These are phyloP conservation scores for Saussurea involucrata DNA, from an alignment of 129 eudicot genomes.

Conservation along the genomic window DNA sequence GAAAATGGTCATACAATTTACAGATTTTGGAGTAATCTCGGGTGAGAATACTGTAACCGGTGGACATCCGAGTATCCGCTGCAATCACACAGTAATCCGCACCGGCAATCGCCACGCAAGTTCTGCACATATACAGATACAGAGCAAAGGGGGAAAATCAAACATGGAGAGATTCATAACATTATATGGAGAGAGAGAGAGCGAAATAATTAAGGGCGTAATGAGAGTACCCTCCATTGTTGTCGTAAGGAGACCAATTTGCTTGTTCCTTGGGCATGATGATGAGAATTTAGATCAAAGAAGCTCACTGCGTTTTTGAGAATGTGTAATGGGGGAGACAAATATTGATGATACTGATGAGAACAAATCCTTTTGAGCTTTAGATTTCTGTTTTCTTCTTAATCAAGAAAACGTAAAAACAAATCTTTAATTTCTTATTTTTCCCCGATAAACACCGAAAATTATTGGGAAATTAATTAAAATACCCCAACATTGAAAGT, in stretches of 20 bases:
- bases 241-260: conserved; percentile 78
- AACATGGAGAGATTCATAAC: neutral
- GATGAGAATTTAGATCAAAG: conserved; percentile 3
- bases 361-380: neutral
- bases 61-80: conserved; percentile 95
- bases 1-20: conserved; percentile 50
- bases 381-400: neutral
- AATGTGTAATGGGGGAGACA: neutral
- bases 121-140: too few species aligned
- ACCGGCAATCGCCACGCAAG: conserved; percentile 82
- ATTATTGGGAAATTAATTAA: too few species aligned
- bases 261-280: conserved; percentile 64
- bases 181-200: neutral
- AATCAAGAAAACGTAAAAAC: too few species aligned
- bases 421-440: too few species aligned
- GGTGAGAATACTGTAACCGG: conserved; percentile 93
- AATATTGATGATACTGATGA: neutral
- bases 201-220: neutral
- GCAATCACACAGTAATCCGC: conserved; percentile 95
- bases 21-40: conserved; percentile 94
- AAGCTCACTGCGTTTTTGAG: neutral
- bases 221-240: conserved; percentile 61
- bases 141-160: neutral
- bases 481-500: too few species aligned
- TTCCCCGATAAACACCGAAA: too few species aligned